Evolutionary conservation across 306 rosid genomes (phyloP).

Genomic region (Dryas octopetala): DNA sequence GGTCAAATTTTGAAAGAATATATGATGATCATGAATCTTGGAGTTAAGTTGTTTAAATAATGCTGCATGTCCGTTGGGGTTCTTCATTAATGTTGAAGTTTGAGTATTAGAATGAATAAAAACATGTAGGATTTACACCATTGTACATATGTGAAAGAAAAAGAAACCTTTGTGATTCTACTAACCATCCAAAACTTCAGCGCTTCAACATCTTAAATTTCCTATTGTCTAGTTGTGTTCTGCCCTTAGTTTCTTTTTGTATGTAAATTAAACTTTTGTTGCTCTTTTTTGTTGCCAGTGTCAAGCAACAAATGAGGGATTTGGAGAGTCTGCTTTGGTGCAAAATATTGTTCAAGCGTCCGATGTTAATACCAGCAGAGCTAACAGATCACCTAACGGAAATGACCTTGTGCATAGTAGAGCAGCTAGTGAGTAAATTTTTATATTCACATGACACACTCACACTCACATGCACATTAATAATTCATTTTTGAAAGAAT

Average conservation of each 20-base stretch:
- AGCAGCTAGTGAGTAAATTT: slow-evolving; percentile 47
- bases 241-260: background rate
- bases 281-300: slow-evolving; percentile 42
- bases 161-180: background rate
- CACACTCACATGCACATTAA: background rate
- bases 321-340: slow-evolving; percentile 43
- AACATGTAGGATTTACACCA: background rate
- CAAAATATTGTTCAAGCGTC: slow-evolving; percentile 39
- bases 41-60: slow-evolving; percentile 2
- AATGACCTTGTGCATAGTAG: slow-evolving; percentile 40
- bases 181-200: background rate
- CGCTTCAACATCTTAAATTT: background rate
- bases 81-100: background rate
- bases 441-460: background rate
- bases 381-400: slow-evolving; percentile 40
- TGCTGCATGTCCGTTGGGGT: slow-evolving; percentile 1
- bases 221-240: background rate
- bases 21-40: background rate
- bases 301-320: slow-evolving; percentile 38
- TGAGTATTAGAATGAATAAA: background rate
- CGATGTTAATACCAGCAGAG: slow-evolving; percentile 37
- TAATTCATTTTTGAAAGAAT: background rate
- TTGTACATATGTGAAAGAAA: background rate
- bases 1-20: background rate
- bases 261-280: slow-evolving; percentile 11